A percentile compares a stretch with the other conserved stretches of the same genome.
Conservation (phyloP, 2,329 filamentous ascomycete species). For the Colletotrichum cereale region DNA sequence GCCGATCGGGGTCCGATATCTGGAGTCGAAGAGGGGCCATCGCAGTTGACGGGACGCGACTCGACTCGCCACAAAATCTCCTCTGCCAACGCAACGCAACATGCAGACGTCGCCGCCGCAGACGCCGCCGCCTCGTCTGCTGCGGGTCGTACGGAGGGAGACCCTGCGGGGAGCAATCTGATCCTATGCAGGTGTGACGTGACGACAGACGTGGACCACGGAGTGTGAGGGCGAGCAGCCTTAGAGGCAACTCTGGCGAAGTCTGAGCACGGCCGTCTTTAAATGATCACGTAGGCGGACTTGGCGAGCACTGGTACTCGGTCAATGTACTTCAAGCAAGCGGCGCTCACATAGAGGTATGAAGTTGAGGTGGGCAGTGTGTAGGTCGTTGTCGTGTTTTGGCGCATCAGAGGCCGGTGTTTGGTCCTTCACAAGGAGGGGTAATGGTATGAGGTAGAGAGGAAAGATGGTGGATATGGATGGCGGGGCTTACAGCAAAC, state of each 20-base stretch:
- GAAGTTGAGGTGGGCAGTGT: neutral
- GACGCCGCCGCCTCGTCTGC: slow-evolving; percentile 32
- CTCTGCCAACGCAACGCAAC: slow-evolving; percentile 42
- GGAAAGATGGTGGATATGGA: slow-evolving; percentile 33
- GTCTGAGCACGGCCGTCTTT: neutral
- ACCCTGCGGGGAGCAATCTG: slow-evolving; percentile 38
- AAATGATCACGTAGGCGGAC: too few species aligned
- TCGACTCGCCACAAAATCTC: slow-evolving; percentile 32
- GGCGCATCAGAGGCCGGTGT: neutral
- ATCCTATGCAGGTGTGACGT: slow-evolving; percentile 36
- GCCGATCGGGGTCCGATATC: slow-evolving; percentile 30
- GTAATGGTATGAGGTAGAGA: slow-evolving; percentile 38
- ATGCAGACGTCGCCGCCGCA: slow-evolving; percentile 38
- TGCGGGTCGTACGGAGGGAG: slow-evolving; percentile 35
- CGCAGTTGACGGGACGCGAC: slow-evolving; percentile 23
- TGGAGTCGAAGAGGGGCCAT: slow-evolving; percentile 30
- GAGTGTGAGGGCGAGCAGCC: neutral
- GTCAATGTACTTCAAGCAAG: neutral
- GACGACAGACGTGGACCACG: slow-evolving; percentile 32
- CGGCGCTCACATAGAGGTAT: neutral
- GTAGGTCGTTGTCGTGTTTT: neutral
- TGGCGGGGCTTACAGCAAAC: slow-evolving; percentile 33
- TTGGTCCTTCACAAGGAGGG: slow-evolving; percentile 27
- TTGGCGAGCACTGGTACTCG: neutral
- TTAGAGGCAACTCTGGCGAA: neutral